Conservation (phyloP, 1,139 yeast genomes). For the Pichia inconspicua region DNA sequence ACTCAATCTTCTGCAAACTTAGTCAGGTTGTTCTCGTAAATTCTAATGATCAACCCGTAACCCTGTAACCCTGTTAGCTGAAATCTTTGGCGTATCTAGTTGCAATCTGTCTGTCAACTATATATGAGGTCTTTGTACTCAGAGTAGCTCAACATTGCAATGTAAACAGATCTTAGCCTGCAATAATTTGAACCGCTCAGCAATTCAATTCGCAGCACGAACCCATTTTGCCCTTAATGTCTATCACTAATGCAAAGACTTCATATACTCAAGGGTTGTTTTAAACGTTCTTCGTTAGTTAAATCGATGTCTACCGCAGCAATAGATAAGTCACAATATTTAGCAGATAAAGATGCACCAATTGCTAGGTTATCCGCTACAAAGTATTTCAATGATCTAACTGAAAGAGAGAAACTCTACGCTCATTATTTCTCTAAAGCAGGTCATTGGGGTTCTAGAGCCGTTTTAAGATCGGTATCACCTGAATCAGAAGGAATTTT, state of each 20-base stretch:
- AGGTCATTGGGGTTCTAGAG: slow-evolving; percentile 74
- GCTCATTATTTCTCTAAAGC: slow-evolving; percentile 82
- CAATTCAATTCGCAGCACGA: neutral
- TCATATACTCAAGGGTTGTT: neutral
- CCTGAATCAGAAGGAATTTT: slow-evolving; percentile 71
- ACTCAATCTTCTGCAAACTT: no score
- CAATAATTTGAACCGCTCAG: neutral
- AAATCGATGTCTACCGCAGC: slow-evolving; percentile 13
- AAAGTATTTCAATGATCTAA: slow-evolving; percentile 41
- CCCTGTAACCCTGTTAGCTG: neutral
- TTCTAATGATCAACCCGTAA: neutral
- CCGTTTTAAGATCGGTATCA: slow-evolving; percentile 74
- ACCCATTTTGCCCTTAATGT: neutral
- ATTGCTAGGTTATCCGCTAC: slow-evolving; percentile 35
- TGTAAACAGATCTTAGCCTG: no score
- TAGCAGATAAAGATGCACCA: slow-evolving; percentile 45
- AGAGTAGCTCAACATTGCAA: no score
- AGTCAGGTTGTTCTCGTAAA: no score
- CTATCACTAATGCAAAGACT: neutral
- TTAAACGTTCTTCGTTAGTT: neutral
- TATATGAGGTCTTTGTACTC: no score
- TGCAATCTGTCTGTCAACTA: no score
- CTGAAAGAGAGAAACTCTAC: slow-evolving; percentile 51
- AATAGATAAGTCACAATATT: slow-evolving; percentile 19
- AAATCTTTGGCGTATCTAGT: no score